Evolutionary conservation across 345 rosid species (phyloP).

Genomic region (Eucalyptus sp.): DNA sequence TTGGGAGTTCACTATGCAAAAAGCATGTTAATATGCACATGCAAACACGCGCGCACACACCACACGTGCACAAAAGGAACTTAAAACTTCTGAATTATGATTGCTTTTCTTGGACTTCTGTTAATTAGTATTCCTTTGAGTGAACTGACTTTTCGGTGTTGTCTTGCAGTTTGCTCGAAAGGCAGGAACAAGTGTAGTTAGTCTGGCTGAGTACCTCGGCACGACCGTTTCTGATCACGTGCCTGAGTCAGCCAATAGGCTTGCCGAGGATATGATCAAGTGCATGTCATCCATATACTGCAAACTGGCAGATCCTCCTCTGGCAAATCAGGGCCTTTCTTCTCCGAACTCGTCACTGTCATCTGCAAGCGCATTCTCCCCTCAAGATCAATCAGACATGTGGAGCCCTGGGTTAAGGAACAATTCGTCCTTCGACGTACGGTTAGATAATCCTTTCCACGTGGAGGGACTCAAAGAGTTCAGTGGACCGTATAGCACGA

Average conservation of each 20-base stretch:
- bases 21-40: not conserved
- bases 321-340: constrained; percentile 40
- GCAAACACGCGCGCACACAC: rapidly evolving
- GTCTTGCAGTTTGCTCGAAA: constrained; percentile 60
- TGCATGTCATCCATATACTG: constrained; percentile 83
- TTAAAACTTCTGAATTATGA: not conserved
- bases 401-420: constrained; percentile 85
- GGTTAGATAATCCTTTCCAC: constrained; percentile 75
- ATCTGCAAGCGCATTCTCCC: constrained; percentile 63
- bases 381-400: constrained; percentile 50
- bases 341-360: constrained; percentile 83
- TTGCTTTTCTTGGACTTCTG: not conserved
- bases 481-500: constrained; percentile 84
- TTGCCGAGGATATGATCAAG: constrained; percentile 94
- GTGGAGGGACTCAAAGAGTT: constrained; percentile 85
- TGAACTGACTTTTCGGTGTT: not conserved
- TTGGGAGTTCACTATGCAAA: not conserved
- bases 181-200: constrained; percentile 48
- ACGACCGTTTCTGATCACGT: constrained; percentile 82
- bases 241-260: constrained; percentile 80
- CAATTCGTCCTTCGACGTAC: constrained; percentile 60
- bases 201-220: constrained; percentile 94
- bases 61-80: not conserved
- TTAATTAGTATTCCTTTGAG: not conserved
- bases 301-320: constrained; percentile 89